Base-by-base conservation (phyloP, 352 stramenopile species). In the Phytophthora uliginosa region DNA sequence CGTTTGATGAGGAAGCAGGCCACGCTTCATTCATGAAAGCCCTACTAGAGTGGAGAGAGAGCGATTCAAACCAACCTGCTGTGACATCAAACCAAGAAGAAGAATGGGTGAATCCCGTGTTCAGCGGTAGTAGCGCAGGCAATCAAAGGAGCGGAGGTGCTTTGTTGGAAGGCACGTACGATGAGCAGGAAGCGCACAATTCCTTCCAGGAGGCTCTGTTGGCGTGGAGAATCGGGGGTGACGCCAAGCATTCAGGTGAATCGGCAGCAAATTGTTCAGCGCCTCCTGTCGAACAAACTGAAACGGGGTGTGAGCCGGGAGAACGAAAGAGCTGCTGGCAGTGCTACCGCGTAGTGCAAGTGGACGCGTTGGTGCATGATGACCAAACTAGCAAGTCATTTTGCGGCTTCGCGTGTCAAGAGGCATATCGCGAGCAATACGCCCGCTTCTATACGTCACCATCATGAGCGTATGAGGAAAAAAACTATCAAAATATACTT, bases 11-110 rank as follows among this genome's bases (percentile, higher is more conserved):
- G 69, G 86, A 90, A n/a, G 82, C 63, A 1, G 85, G 87, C 48
- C 89, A 96, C 48, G 76, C 76, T 31, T 93, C 87, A 7, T 95
- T 96, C 59, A 83, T 96, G 77, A 94, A 94, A 38, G 88, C 87
- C 3, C 64, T 96, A 18, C 24, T 95, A 10, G 86, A 96, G 45
- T 96, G 89, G 89, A 84, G 89, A 36, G 70, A 77, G 12, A 77
- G 61, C 15, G 83, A 92, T 40, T 42, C 59, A 22, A 68, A 82
- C 1, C 50, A 68, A 4, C 7, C 59, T 48, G 69, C 26, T 7
- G 42, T 15, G 15, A 48, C 59, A 3, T 66, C 63, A 24, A 81
- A 84, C 26, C 69, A 78, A 59, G 77, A 85, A 12, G 69, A 78
- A 13, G 78, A 76, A 9, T 95, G 88, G 89, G 75, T 92, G 40